A percentile compares a stretch with the other conserved stretches of the same genome.
These are phyloP conservation scores for Puccinia hordei DNA, from an alignment of 1,284 basidiomycete species.

Conservation along the genomic window DNA sequence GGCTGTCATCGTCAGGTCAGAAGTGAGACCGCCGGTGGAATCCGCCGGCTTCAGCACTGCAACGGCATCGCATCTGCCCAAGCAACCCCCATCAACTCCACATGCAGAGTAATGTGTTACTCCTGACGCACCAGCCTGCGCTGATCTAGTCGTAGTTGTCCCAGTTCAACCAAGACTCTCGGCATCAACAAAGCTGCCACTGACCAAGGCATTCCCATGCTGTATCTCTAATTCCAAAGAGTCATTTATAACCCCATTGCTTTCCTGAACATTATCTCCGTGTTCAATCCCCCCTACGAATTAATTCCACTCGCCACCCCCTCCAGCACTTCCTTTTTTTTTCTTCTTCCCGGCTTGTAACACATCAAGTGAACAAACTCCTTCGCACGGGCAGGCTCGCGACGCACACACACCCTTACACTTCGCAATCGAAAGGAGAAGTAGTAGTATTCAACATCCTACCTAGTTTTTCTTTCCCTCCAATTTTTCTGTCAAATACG, in stretches of 20 bases:
- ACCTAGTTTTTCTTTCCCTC: too few relatives aligned
- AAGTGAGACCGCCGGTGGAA: neutral
- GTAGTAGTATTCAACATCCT: neutral
- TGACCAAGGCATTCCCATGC: neutral
- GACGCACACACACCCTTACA: neutral
- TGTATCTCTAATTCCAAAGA: neutral
- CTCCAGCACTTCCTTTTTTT: neutral
- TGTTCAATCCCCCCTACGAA: too few relatives aligned
- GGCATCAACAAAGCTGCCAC: neutral
- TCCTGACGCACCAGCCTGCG: conserved; percentile 10
- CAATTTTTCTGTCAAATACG: neutral
- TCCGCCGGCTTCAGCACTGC: neutral
- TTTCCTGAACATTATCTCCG: neutral
- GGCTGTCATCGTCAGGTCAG: neutral
- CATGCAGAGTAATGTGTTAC: neutral
- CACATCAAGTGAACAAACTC: neutral
- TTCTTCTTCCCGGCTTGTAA: neutral
- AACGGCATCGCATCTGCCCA: neutral
- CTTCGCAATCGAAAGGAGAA: too few relatives aligned
- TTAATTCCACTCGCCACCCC: neutral
- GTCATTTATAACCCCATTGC: neutral
- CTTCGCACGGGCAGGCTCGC: conserved; percentile 9
- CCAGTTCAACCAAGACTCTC: neutral
- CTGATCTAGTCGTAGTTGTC: neutral
- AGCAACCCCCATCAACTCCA: neutral